These are phyloP conservation scores for Gracilaria domingensis DNA, from an alignment of 23 red algal genomes.

Conservation along the genomic window DNA sequence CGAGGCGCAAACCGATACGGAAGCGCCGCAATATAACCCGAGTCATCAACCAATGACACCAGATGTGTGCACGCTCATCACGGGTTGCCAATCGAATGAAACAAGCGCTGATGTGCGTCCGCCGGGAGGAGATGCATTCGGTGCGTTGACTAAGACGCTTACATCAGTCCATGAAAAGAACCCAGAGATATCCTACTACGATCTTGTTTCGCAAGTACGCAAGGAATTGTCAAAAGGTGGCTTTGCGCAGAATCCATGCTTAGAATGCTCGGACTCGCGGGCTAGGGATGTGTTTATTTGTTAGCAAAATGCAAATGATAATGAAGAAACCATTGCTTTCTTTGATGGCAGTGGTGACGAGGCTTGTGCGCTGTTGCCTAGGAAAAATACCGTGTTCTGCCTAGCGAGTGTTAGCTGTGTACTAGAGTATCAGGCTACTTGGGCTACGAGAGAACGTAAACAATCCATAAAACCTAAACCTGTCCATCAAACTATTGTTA, in stretches of 20 bases:
- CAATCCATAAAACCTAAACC: too few species aligned
- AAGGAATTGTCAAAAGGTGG: slow-evolving; percentile 38
- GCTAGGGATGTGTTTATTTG: slow-evolving; percentile 76
- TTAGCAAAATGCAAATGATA: slow-evolving; percentile 9
- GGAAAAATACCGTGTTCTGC: too few species aligned
- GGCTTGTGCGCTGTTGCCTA: too few species aligned
- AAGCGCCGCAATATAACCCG: slow-evolving; percentile 64
- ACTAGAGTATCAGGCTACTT: too few species aligned
- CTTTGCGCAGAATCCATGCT: slow-evolving; percentile 81
- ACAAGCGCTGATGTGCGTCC: slow-evolving; percentile 89
- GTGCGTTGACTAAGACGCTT: slow-evolving; percentile 78
- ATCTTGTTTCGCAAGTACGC: slow-evolving; percentile 70
- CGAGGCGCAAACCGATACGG: neutral
- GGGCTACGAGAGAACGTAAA: too few species aligned
- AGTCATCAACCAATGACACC: slow-evolving; percentile 37
- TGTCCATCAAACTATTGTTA: too few species aligned
- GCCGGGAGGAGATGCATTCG: slow-evolving; percentile 69
- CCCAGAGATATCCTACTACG: slow-evolving; percentile 75
- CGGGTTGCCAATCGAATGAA: slow-evolving; percentile 82
- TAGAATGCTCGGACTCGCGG: slow-evolving; percentile 69
- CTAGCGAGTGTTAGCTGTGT: too few species aligned
- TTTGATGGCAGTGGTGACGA: too few species aligned
- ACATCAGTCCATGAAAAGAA: slow-evolving; percentile 58
- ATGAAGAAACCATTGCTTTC: too few species aligned
- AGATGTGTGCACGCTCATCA: slow-evolving; percentile 85